Conservation (phyloP, 148 eudicot species). For the Vaccinium macrocarpon region DNA sequence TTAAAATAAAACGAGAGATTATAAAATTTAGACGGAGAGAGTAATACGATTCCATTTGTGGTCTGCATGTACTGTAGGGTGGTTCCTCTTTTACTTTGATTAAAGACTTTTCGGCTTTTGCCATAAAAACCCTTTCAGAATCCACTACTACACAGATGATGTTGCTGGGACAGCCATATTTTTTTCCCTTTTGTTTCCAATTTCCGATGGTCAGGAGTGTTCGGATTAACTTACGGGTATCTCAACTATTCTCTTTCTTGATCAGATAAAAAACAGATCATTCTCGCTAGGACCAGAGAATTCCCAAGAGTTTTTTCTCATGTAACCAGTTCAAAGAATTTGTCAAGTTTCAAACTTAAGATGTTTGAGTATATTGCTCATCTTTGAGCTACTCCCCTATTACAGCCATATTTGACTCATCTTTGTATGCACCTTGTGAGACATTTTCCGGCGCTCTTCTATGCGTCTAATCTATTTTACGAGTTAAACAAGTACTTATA, state of each 20-base stretch:
- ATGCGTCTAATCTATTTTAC: background rate
- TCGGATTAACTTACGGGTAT: too few species aligned
- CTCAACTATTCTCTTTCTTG: too few species aligned
- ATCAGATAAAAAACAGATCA: too few species aligned
- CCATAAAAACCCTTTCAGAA: background rate
- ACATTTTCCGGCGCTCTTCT: background rate
- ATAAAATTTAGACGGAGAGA: too few species aligned
- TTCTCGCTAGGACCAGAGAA: too few species aligned
- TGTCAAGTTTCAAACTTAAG: too few species aligned
- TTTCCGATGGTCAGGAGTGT: too few species aligned
- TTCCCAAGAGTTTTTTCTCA: background rate
- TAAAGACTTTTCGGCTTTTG: background rate
- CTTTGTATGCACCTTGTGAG: background rate
- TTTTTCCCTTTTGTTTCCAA: background rate
- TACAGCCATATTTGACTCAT: background rate
- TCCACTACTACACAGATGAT: background rate
- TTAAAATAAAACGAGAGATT: too few species aligned
- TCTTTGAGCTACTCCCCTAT: too few species aligned
- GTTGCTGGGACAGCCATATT: background rate
- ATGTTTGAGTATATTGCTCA: background rate
- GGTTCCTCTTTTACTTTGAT: background rate
- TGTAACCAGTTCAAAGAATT: background rate
- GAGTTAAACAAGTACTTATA: background rate
- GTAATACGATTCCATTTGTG: background rate
- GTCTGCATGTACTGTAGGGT: background rate